Conservation (phyloP, 495 filamentous ascomycete genomes). For the Daldinia childiae region DNA sequence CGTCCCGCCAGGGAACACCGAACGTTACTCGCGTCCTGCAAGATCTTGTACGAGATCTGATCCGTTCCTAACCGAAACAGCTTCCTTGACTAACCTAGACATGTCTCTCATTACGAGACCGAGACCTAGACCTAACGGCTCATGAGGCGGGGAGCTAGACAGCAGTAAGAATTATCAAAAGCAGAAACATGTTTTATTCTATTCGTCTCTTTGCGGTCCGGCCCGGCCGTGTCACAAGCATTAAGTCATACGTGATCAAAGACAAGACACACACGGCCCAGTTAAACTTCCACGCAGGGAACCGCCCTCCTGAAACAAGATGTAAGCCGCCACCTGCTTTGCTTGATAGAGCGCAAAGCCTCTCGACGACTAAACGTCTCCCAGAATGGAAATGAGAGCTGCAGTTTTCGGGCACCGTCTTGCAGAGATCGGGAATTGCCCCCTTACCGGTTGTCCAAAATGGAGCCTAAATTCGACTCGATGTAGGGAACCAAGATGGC, state of each 20-base stretch:
- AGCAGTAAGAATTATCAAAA: not conserved
- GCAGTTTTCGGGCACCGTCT: not conserved
- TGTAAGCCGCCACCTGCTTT: not conserved
- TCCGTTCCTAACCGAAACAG: conserved; percentile 24
- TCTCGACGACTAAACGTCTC: too few species aligned
- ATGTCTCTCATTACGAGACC: conserved; percentile 35
- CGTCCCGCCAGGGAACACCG: not conserved
- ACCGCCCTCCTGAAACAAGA: not conserved
- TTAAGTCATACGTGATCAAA: conserved; percentile 9
- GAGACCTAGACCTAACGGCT: conserved; percentile 37
- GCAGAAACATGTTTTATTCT: not conserved
- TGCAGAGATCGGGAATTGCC: not conserved
- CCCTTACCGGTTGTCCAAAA: not conserved
- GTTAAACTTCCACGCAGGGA: conserved; percentile 5
- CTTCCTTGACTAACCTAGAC: conserved; percentile 10
- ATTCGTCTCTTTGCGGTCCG: not conserved
- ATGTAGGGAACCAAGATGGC: not conserved
- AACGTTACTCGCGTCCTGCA: conserved; percentile 15
- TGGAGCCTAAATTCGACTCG: not conserved
- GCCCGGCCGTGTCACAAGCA: not conserved
- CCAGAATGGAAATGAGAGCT: not conserved
- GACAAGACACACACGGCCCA: conserved; percentile 1
- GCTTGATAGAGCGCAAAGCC: too few species aligned
- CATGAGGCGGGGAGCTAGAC: conserved; percentile 12
- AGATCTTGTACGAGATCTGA: conserved; percentile 33